Percentiles rank a stretch among this genome's conserved stretches.
Evolutionary conservation across 768 basidiomycete genomes (phyloP).

Genomic region (Phanerochaete sordida): DNA sequence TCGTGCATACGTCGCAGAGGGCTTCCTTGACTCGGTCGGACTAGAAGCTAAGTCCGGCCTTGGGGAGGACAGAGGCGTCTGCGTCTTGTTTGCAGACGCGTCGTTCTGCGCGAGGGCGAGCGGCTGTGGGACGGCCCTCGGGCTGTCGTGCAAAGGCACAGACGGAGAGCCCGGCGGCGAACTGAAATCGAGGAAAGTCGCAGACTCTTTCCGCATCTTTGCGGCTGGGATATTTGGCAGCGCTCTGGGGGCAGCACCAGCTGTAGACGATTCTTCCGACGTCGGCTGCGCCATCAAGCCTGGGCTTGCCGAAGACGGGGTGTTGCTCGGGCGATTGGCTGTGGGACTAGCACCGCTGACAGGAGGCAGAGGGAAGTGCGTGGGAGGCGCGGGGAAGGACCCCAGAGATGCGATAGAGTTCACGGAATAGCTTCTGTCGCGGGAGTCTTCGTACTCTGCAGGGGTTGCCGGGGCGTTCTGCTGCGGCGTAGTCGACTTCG

Average conservation of each 20-base stretch:
- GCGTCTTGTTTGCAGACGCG: background rate
- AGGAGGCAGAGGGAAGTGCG: slow-evolving; percentile 65
- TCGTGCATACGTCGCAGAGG: background rate
- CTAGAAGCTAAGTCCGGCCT: no score
- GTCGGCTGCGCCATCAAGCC: background rate
- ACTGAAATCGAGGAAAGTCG: slow-evolving; percentile 5
- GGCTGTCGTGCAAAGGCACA: background rate
- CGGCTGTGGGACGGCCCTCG: background rate
- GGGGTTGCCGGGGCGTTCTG: background rate
- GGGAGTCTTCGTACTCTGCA: slow-evolving; percentile 6
- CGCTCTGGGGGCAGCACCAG: background rate
- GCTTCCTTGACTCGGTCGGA: background rate
- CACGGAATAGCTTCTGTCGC: slow-evolving; percentile 27
- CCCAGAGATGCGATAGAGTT: slow-evolving; percentile 65
- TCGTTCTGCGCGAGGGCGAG: background rate
- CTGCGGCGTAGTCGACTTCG: background rate
- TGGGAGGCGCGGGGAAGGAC: slow-evolving; percentile 71
- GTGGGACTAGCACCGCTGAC: slow-evolving; percentile 13
- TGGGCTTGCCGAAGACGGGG: background rate
- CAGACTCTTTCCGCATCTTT: background rate
- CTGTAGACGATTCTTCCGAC: background rate
- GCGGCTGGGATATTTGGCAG: background rate
- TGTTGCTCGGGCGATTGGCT: background rate
- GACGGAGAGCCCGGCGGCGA: slow-evolving; percentile 4
- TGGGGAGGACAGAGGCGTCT: no score